A percentile compares a stretch with the other conserved stretches of the same genome.
These are phyloP conservation scores for Sordariomycetes sp. DNA, from an alignment of 2,329 filamentous ascomycete genomes.

Conservation along the genomic window DNA sequence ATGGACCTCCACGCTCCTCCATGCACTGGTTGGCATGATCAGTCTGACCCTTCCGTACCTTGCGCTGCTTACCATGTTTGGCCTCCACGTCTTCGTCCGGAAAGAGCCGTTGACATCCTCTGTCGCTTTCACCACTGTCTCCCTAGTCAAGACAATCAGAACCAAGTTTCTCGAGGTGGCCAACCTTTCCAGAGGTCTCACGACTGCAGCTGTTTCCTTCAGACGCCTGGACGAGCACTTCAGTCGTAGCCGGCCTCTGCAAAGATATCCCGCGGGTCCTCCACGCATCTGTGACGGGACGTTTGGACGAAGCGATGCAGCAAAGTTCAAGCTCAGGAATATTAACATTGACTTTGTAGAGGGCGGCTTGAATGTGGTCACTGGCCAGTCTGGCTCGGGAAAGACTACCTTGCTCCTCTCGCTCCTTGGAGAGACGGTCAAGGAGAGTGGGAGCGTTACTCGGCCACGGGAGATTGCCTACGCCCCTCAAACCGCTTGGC, in stretches of 20 bases:
- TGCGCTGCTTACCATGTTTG: conserved; percentile 42
- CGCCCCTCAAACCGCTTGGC: conserved; percentile 46
- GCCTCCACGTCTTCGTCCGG: conserved; percentile 35
- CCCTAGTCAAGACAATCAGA: conserved; percentile 40
- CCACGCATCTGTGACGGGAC: conserved; percentile 33
- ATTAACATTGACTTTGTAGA: conserved; percentile 40
- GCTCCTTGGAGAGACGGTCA: conserved; percentile 42
- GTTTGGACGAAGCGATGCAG: conserved; percentile 38
- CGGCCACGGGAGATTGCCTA: conserved; percentile 42
- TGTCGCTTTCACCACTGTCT: conserved; percentile 46
- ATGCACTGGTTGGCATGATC: conserved; percentile 33
- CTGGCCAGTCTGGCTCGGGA: conserved; percentile 43
- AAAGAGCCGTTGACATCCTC: conserved; percentile 39
- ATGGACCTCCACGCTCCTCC: conserved; percentile 40
- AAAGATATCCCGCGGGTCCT: conserved; percentile 35
- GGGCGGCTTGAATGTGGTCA: conserved; percentile 42
- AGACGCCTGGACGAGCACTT: conserved; percentile 44
- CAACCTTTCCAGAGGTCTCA: conserved; percentile 22
- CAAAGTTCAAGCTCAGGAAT: conserved; percentile 35
- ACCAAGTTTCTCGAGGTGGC: conserved; percentile 26
- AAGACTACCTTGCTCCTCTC: conserved; percentile 45
- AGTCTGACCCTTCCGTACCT: conserved; percentile 41
- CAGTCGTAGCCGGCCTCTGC: conserved; percentile 34
- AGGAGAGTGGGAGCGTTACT: conserved; percentile 34
- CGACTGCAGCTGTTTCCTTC: conserved; percentile 34